These are phyloP conservation scores for Aspergillus tamarii DNA, from an alignment of 2,329 filamentous ascomycete species.

Conservation along the genomic window DNA sequence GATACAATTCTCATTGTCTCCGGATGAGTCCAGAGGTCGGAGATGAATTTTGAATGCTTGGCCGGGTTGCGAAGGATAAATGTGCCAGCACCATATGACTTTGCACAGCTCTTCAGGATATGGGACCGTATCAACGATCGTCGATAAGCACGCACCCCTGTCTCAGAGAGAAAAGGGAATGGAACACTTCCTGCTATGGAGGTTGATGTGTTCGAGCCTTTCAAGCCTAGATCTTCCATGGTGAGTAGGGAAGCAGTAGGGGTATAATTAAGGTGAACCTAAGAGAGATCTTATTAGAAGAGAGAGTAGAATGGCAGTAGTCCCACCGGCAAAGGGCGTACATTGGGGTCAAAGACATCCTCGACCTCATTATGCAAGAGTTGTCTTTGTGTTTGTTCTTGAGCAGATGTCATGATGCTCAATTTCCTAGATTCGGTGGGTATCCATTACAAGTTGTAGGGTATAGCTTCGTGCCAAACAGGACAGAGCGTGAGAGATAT, in stretches of 20 bases:
- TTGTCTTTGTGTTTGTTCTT: not conserved
- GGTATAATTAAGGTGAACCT: not conserved
- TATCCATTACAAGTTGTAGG: not conserved
- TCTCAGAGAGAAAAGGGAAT: not conserved
- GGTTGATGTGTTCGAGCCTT: not conserved
- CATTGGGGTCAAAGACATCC: not conserved
- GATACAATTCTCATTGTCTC: constrained; percentile 27
- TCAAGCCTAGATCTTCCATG: not conserved
- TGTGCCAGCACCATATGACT: constrained; percentile 14
- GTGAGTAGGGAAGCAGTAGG: not conserved
- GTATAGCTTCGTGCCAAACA: not conserved
- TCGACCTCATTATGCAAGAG: not conserved
- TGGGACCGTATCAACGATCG: not conserved
- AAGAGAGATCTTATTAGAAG: not conserved
- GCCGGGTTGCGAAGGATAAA: constrained; percentile 26
- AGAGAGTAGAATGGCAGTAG: too few species aligned
- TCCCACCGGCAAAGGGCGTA: not conserved
- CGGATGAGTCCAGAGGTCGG: constrained; percentile 30
- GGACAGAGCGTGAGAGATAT: not conserved
- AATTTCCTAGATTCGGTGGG: too few species aligned
- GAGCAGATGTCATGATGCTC: not conserved
- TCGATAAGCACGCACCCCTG: not conserved
- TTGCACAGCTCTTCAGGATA: not conserved
- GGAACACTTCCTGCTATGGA: constrained; percentile 1
- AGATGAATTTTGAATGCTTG: constrained; percentile 26